Evolutionary conservation across 2,329 filamentous ascomycete species (phyloP), one percentile per base, ranked within the genome.

Genomic region (Microdochium trichocladiopsis): DNA sequence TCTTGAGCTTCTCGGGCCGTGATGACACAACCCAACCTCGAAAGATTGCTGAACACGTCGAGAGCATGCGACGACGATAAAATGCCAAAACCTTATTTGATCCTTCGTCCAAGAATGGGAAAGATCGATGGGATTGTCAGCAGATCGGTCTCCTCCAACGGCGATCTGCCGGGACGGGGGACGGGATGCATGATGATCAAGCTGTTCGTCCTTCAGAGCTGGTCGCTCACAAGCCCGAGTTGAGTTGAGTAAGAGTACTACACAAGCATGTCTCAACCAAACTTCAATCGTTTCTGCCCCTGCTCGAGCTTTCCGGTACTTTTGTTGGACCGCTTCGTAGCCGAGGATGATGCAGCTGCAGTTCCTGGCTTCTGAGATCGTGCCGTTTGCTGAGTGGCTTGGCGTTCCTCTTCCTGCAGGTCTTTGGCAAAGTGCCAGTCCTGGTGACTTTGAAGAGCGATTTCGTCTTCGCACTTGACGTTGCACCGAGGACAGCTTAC

Each of bases 381-480:
- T 60, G 63, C 61, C 5, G 41, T 5, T 18, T 45, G 41, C 18
- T 45, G 41, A 45, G 41, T 22, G 18, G 41, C 41, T 18, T 22
- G 41, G 75, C 77, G 76, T 71, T 87, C 77, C 53, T 76, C 69
- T 2, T 84, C 79, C 57, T 92, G 86, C 25, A 99, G 76, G 60
- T 93, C 88, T 70, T 88, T 90, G 47, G 94, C 94, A 70, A 96
- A 87, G 70, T 99, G 94, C 86, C 92, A 97, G 67, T 99, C 94
- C 51, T 86, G 77, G 67, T 99, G 94, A 69, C 88, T 92, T 58
- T 84, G 79, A 48, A 83, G 64, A 59, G 79, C 78, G 52, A 86
- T 80, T 24, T 73, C 64, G 37, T 76, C 72, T 12, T 77, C 73
- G 31, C 94, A 73, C n/a, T 66, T 64, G 60, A 79, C 76, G 54